phyloP scores from a whole-genome alignment of 2,329 filamentous ascomycete genomes.

The Fusarium anguioides region DNA sequence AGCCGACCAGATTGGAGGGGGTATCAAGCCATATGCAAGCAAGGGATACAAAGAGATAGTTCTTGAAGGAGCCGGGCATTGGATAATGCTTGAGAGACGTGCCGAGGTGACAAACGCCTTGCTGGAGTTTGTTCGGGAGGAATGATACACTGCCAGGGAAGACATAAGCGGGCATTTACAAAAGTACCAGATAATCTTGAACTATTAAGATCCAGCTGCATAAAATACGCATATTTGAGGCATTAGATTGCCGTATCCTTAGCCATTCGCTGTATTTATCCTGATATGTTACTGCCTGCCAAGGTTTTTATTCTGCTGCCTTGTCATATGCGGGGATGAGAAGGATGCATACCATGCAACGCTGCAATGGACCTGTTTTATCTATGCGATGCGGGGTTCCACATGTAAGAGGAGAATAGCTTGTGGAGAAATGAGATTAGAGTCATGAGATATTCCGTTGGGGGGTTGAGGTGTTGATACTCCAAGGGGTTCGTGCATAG shows the following conservation, averaged over 20 bases:
- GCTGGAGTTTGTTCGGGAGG: conserved; percentile 17
- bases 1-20: conserved; percentile 12
- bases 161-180: background rate
- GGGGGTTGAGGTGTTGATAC: background rate
- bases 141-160: background rate
- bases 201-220: background rate
- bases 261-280: background rate
- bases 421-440: background rate
- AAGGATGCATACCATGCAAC: background rate
- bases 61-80: conserved; percentile 28
- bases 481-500: background rate
- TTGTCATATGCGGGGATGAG: background rate
- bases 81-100: conserved; percentile 34
- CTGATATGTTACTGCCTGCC: background rate
- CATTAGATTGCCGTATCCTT: background rate
- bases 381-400: background rate
- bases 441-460: background rate
- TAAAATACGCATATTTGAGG: background rate
- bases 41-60: conserved; percentile 22
- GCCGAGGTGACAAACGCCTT: conserved; percentile 20
- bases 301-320: conserved; percentile 15
- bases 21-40: conserved; percentile 13
- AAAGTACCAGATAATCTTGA: background rate
- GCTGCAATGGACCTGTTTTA: background rate
- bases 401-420: background rate